Percentiles rank a stretch among this genome's conserved stretches.
Conservation (phyloP, 257 asterid genomes). For the Solanum pinnatisectum region DNA sequence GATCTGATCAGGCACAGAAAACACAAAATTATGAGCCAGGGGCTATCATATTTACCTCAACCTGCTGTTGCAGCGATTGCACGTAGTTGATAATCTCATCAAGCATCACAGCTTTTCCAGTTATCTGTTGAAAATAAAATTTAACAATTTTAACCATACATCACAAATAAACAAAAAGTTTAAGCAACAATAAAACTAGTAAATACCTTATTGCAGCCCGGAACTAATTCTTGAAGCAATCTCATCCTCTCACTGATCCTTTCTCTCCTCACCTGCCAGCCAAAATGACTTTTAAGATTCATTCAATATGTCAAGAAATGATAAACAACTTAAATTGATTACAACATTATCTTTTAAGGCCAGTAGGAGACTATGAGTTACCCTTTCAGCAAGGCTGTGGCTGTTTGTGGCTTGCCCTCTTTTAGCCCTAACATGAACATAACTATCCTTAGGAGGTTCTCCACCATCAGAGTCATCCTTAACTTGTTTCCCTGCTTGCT, state of each 20-base stretch:
- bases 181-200: background rate
- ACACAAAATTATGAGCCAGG: background rate
- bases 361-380: conserved; percentile 2
- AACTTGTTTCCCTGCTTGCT: conserved; percentile 43
- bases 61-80: conserved; percentile 91
- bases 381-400: conserved; percentile 98
- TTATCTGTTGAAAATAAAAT: conserved; percentile 36
- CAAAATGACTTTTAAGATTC: background rate
- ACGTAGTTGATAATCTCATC: conserved; percentile 98
- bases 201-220: conserved; percentile 84
- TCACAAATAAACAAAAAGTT: background rate
- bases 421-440: conserved; percentile 83
- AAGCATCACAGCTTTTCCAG: conserved; percentile 97
- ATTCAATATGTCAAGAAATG: background rate
- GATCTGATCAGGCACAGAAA: background rate
- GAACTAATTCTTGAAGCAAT: conserved; percentile 90
- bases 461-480: conserved; percentile 38
- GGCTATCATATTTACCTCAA: conserved; percentile 49
- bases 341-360: background rate
- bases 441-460: conserved; percentile 63
- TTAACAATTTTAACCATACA: background rate
- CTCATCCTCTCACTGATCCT: conserved; percentile 94
- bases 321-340: background rate
- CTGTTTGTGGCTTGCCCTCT: conserved; percentile 95
- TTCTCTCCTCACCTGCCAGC: conserved; percentile 74